Evolutionary conservation across 2,329 filamentous ascomycete genomes (phyloP).

Genomic region (Alternaria sp.): DNA sequence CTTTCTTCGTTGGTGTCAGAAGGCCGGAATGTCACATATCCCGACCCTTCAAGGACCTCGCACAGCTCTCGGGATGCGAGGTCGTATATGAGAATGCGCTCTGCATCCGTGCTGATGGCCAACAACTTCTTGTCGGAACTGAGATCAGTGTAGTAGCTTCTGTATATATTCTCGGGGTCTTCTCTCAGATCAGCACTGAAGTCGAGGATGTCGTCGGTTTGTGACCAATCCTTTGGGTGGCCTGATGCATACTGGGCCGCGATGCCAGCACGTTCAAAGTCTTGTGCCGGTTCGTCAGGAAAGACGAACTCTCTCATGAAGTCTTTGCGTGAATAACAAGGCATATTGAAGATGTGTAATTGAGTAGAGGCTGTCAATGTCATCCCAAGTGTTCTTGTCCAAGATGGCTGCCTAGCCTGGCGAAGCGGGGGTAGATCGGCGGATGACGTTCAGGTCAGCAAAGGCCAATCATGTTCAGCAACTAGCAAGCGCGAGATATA

Average conservation of each 20-base stretch:
- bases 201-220: conserved; percentile 18
- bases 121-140: conserved; percentile 36
- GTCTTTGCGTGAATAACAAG: conserved; percentile 14
- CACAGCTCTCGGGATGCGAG: conserved; percentile 32
- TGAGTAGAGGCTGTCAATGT: neutral
- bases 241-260: conserved; percentile 26
- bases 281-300: conserved; percentile 19
- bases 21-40: conserved; percentile 29
- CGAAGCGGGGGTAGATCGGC: conserved; percentile 15
- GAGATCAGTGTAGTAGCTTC: conserved; percentile 23
- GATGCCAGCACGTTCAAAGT: conserved; percentile 24
- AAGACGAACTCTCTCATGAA: conserved; percentile 26
- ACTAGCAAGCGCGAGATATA: neutral
- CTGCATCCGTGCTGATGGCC: conserved; percentile 28
- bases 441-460: conserved; percentile 13
- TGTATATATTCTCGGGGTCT: neutral
- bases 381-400: neutral
- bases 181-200: conserved; percentile 13
- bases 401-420: conserved; percentile 19
- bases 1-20: neutral
- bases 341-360: conserved; percentile 1
- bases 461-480: conserved; percentile 3
- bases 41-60: conserved; percentile 35
- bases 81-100: conserved; percentile 33
- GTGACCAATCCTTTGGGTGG: conserved; percentile 29